Conservation (phyloP, 2,329 filamentous ascomycete genomes). For the Knufia petricola region DNA sequence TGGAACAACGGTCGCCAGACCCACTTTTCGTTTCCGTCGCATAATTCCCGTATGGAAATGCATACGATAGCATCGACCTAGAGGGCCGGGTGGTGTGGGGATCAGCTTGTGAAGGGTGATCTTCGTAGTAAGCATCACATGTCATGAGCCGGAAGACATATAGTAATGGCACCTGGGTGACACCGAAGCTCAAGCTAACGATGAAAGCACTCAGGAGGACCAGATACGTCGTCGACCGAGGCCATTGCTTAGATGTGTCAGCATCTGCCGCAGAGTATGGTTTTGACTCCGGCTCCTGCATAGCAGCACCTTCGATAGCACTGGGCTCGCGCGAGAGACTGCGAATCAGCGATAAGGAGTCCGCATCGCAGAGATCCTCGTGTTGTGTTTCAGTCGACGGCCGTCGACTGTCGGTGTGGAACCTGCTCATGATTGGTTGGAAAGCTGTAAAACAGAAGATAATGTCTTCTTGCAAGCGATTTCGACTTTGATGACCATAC, state of each 20-base stretch:
- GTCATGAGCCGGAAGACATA: constrained; percentile 64
- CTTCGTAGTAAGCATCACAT: constrained; percentile 58
- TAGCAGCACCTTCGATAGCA: constrained; percentile 14
- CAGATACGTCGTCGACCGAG: constrained; percentile 14
- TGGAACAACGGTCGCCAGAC: constrained; percentile 43
- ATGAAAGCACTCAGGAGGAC: constrained; percentile 49
- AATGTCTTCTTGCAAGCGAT: neutral
- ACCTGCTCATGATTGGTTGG: neutral
- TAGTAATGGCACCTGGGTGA: constrained; percentile 38
- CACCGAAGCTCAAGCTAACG: constrained; percentile 44
- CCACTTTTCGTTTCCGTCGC: constrained; percentile 29
- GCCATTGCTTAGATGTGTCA: constrained; percentile 10
- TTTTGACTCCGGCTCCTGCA: constrained; percentile 14
- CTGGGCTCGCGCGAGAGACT: constrained; percentile 17
- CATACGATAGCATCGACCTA: constrained; percentile 7
- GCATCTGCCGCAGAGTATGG: neutral
- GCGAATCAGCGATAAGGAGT: constrained; percentile 13
- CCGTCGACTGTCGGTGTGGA: neutral
- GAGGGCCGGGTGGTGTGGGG: neutral
- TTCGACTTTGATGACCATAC: neutral
- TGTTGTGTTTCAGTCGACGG: neutral
- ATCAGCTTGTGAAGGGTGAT: constrained; percentile 34
- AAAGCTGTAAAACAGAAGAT: neutral
- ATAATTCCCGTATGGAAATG: neutral
- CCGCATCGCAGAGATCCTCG: constrained; percentile 8